Evolutionary conservation across 2,329 filamentous ascomycete genomes (phyloP), one percentile per base, ranked within the genome.

Genomic region (Aurifilum marmelostoma): DNA sequence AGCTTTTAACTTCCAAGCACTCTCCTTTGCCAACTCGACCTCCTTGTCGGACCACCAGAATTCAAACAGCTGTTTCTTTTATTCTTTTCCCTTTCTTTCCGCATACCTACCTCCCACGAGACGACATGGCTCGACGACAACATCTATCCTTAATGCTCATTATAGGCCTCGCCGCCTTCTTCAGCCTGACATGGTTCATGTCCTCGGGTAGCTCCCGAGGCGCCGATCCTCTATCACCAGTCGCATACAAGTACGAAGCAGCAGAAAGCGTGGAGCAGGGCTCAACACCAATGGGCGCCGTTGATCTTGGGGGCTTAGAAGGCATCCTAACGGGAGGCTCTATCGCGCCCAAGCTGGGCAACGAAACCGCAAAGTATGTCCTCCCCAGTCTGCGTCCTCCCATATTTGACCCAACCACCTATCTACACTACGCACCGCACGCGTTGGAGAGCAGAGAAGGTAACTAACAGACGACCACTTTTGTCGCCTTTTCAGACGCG

Each of bases 301-400:
- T 69, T 8, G 75, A 74, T 24, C 72, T 83, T 29, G 83, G 83
- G 66, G 74, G 87, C 39, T 80, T 86, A 1, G 78, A 81, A 34
- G 79, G 79, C 58, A 79, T 91, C 24, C 82, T 93, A 29, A 83
- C 85, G 24, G 92, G 91, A 67, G 88, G 88, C 67, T 90, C 89
- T 3, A 95, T 94, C 75, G 92, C 92, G 64, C 90, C 92, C 1
- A 94, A 93, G 80, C 83, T 96, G 66, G 92, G 92, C 76, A 96
- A 96, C 80, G 92, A 91, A 70, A 96, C 92, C 8, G 83, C 88
- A 66, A 96, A 95, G 89, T 91, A 82, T 52, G 65, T 59, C 29
- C 59, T 16, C n/a, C n/a, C n/a, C n/a, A n/a, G n/a, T n/a, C 24
- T 7, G 37, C 5, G 34, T 41, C 16, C 29, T 21, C 9, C 66